Percentiles rank a stretch among this genome's conserved stretches.
phyloP scores from a whole-genome alignment of 371 early-diverging fungal genomes.

The Syncephalis plumigaleata region DNA sequence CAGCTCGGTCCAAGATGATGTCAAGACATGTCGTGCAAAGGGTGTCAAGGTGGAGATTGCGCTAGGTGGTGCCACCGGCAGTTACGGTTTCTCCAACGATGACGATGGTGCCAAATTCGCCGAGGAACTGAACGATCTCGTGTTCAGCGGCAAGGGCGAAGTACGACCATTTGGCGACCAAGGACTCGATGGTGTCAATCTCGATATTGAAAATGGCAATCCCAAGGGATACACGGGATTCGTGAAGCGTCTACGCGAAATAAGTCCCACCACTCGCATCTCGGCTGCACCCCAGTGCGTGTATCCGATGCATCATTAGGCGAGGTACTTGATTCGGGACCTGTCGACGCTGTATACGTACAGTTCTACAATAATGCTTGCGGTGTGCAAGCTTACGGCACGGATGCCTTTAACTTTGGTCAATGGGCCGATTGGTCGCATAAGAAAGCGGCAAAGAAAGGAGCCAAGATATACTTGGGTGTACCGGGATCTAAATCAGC shows the following conservation, averaged over 20 bases:
- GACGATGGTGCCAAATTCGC: too few species aligned
- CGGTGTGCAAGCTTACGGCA: too few species aligned
- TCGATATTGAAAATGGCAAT: conserved; percentile 50
- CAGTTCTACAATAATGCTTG: conserved; percentile 51
- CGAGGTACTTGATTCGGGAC: conserved; percentile 21
- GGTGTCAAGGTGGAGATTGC: too few species aligned
- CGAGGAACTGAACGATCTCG: too few species aligned
- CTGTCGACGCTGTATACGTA: conserved; percentile 49
- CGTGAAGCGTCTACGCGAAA: conserved; percentile 20
- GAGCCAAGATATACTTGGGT: conserved; percentile 37
- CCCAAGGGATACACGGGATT: conserved; percentile 28
- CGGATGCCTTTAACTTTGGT: conserved; percentile 29
- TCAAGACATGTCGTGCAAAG: too few species aligned
- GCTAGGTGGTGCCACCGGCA: too few species aligned
- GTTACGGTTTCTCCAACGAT: too few species aligned
- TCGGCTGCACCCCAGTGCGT: conserved; percentile 30
- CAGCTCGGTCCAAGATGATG: too few species aligned
- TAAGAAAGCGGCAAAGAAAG: conserved; percentile 25
- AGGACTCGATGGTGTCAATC: conserved; percentile 44
- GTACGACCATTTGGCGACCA: conserved; percentile 45
- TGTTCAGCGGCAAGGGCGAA: background rate
- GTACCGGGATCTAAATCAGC: conserved; percentile 15
- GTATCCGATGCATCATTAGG: conserved; percentile 17
- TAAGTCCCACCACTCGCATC: conserved; percentile 14
- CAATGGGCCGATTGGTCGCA: conserved; percentile 36